Evolutionary conservation across 306 rosid genomes (phyloP).

Genomic region (Vigna hirtella): DNA sequence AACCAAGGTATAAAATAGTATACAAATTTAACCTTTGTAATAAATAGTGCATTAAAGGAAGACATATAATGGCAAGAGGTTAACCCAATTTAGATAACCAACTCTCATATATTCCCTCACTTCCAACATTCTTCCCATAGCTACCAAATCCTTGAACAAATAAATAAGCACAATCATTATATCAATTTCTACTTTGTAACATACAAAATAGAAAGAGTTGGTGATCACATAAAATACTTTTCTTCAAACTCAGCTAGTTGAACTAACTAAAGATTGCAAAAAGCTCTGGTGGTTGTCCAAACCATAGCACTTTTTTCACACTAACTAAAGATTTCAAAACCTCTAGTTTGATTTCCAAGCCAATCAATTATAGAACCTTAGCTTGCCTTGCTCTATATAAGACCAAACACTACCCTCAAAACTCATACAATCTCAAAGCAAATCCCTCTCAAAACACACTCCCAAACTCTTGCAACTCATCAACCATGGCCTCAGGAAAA

Average conservation of each 20-base stretch:
- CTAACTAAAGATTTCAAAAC: neutral
- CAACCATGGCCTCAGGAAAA: constrained; percentile 39
- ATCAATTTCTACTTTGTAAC: neutral
- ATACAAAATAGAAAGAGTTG: constrained; percentile 11
- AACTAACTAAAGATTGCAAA: constrained; percentile 5
- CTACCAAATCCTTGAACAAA: neutral
- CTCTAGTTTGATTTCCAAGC: neutral
- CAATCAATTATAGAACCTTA: neutral
- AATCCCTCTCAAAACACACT: neutral
- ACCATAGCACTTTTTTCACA: neutral
- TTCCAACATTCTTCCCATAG: neutral
- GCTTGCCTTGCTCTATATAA: constrained; percentile 27
- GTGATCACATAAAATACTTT: neutral
- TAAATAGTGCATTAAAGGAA: neutral
- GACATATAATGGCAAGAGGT: neutral
- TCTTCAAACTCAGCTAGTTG: too few relatives aligned
- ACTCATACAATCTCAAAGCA: constrained; percentile 32
- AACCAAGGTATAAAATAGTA: neutral
- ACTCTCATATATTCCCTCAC: neutral
- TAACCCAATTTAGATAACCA: constrained; percentile 16
- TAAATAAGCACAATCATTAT: neutral
- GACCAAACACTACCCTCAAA: neutral
- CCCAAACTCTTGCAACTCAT: neutral
- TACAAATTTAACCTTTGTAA: neutral
- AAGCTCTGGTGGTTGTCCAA: constrained; percentile 3